Evolutionary conservation across 2,329 filamentous ascomycete species (phyloP), one percentile per base, ranked within the genome.

Genomic region (Xylariaceae sp.): DNA sequence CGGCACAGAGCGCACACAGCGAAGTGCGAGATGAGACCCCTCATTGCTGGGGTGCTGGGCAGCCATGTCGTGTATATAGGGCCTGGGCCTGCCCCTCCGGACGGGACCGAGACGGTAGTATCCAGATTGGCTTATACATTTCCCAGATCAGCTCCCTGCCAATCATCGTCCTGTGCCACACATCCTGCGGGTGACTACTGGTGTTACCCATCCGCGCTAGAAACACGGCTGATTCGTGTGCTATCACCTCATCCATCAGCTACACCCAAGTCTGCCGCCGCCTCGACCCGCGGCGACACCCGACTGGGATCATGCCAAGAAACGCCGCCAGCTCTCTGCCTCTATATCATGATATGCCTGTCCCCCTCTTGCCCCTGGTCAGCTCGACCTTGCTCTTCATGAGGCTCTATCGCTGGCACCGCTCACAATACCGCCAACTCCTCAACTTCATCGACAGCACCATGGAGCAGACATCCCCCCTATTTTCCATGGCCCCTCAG

Each of bases 271-370:
- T n/a, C n/a, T n/a, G n/a, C n/a, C n/a, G n/a, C n/a, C n/a, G 24
- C 35, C 36, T 36, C 29, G 36, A 29, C 33, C 14, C 36, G 21
- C 32, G 27, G 29, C 33, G 25, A 33, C 30, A 36, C 30, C 32
- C 30, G 36, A 37, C 33, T 29, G 32, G 39, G 35, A 45, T 33
- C 38, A 45, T 45, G 48, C 31, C 39, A 29, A 41, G 35, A 22
- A 40, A 31, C 28, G 35, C 28, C 23, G 22, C 33, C 39, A 33
- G 42, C 25, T 29, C 32, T n/a, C 24, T 31, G 26, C 27, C 36
- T 27, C 30, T 44, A 43, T 49, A 49, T 44, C 39, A 50, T 39
- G 44, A 51, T 30, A 30, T 40, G 13, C 43, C 46, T 26, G 29
- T 45, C 32, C 32, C 39, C 32, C 30, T 48, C 37, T 31, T 46